phyloP scores from a whole-genome alignment of 2,329 filamentous ascomycete species.

The Fonsecaea pedrosoi region DNA sequence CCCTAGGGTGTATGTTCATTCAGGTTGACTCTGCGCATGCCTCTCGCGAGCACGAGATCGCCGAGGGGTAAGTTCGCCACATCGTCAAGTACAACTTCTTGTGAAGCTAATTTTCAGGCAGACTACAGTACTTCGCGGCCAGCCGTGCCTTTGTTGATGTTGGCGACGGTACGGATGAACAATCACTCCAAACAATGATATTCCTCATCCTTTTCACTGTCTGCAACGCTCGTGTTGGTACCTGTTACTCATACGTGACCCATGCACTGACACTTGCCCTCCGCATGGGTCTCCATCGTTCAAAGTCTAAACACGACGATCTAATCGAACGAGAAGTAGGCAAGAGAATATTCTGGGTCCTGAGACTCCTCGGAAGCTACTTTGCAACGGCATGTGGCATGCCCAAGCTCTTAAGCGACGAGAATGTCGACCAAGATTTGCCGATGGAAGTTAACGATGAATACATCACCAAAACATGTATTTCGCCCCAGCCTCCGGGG shows the following conservation, averaged over 20 bases:
- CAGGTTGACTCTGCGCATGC: neutral
- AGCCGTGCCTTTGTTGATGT: conserved; percentile 16
- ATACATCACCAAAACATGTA: conserved; percentile 7
- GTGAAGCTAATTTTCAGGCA: neutral
- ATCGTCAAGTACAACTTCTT: neutral
- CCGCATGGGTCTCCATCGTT: conserved; percentile 18
- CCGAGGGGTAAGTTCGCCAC: conserved; percentile 13
- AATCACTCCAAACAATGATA: conserved; percentile 10
- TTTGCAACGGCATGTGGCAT: conserved; percentile 12
- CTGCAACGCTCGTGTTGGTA: conserved; percentile 10
- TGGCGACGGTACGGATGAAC: conserved; percentile 6
- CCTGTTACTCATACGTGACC: conserved; percentile 15
- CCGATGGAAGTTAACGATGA: conserved; percentile 10
- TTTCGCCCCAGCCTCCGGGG: conserved; percentile 7
- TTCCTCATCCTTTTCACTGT: conserved; percentile 16
- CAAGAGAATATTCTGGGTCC: conserved; percentile 14
- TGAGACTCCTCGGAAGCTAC: conserved; percentile 13
- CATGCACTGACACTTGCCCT: conserved; percentile 17
- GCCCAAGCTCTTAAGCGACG: conserved; percentile 14
- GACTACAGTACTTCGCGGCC: conserved; percentile 16
- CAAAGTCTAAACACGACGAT: conserved; percentile 3
- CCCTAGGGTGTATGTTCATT: conserved; percentile 16
- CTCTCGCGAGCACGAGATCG: conserved; percentile 7
- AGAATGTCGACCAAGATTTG: conserved; percentile 20
- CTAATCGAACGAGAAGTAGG: conserved; percentile 10